phyloP scores from a whole-genome alignment of 2,329 filamentous ascomycete genomes.

The Alternaria dauci region DNA sequence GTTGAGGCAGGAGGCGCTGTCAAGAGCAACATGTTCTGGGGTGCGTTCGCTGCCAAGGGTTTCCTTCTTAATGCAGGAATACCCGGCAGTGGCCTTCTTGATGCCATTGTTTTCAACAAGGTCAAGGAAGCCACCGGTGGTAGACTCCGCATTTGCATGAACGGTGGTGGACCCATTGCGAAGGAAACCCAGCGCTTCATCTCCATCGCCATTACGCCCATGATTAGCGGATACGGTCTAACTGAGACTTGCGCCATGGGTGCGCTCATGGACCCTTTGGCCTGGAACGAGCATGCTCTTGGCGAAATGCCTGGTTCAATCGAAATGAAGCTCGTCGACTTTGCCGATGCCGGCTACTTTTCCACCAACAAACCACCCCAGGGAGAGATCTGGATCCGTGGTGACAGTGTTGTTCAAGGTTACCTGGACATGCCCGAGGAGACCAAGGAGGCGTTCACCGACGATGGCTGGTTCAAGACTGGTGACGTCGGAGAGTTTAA shows the following conservation, averaged over 20 bases:
- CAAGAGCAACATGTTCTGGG: constrained; percentile 80
- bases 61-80: constrained; percentile 68
- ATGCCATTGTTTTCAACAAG: constrained; percentile 88
- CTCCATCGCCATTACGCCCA: constrained; percentile 89
- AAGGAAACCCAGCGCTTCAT: constrained; percentile 89
- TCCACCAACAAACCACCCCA: constrained; percentile 79
- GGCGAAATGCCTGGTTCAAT: constrained; percentile 80
- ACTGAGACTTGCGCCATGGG: constrained; percentile 92
- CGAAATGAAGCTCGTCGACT: constrained; percentile 91
- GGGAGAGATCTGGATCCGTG: constrained; percentile 91
- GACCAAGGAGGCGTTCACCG: constrained; percentile 76
- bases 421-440: constrained; percentile 90
- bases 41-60: constrained; percentile 67
- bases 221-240: constrained; percentile 93
- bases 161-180: constrained; percentile 89
- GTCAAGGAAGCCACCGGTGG: constrained; percentile 91
- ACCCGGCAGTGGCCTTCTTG: constrained; percentile 74
- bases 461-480: constrained; percentile 96
- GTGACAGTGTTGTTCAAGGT: constrained; percentile 74
- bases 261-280: constrained; percentile 80
- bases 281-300: constrained; percentile 80
- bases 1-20: constrained; percentile 76
- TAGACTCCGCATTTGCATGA: constrained; percentile 86
- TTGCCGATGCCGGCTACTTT: constrained; percentile 86
- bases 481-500: constrained; percentile 95